These are phyloP conservation scores for Gymnopilus junonius DNA, from an alignment of 768 basidiomycete genomes.

Conservation along the genomic window DNA sequence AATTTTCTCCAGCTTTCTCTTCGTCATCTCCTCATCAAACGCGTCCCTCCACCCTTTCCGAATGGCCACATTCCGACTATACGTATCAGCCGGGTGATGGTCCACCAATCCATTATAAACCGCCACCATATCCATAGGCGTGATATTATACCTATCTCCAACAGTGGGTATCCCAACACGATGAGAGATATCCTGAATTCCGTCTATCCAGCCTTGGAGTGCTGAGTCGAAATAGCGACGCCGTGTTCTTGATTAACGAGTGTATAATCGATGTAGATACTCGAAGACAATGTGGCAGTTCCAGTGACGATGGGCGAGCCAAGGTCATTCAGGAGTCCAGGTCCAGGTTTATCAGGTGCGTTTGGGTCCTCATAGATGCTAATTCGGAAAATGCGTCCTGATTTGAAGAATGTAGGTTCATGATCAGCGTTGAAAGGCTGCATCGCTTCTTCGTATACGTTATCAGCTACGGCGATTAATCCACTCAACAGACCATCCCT, in stretches of 20 bases:
- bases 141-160: not conserved
- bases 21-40: not conserved
- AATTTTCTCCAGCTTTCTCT: not conserved
- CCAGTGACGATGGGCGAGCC: slow-evolving; percentile 1
- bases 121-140: not conserved
- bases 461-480: not conserved
- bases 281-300: not conserved
- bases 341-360: not conserved
- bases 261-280: slow-evolving; percentile 2
- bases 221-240: not conserved
- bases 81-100: not conserved
- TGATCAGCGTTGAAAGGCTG: slow-evolving; percentile 9
- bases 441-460: slow-evolving; percentile 6
- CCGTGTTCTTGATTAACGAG: slow-evolving; percentile 5
- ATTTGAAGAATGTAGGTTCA: slow-evolving; percentile 1
- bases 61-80: not conserved
- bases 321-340: not conserved
- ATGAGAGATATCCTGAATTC: not conserved
- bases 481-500: not conserved
- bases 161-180: not conserved
- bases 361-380: slow-evolving; percentile 5
- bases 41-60: not conserved
- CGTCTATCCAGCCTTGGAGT: not conserved
- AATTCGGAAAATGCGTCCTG: not conserved
- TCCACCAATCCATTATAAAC: not conserved